Evolutionary conservation across 2,329 filamentous ascomycete genomes (phyloP).

Genomic region (Elsinoe batatas): DNA sequence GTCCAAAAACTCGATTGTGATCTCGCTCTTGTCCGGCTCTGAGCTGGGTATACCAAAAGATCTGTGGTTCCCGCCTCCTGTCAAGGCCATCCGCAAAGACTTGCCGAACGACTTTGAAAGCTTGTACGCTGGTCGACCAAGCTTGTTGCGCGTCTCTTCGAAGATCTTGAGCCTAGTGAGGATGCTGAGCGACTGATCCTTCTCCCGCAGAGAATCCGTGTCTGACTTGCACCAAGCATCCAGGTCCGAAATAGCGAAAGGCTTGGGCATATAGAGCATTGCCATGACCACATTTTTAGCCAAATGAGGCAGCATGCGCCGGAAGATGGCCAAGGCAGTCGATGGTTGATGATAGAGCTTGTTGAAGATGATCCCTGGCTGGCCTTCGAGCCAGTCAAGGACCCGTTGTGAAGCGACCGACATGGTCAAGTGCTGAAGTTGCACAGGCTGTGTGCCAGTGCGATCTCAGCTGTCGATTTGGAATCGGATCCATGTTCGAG

Average conservation of each 20-base stretch:
- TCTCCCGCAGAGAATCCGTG: constrained; percentile 19
- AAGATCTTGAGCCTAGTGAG: constrained; percentile 79
- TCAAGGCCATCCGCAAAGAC: constrained; percentile 77
- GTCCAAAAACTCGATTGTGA: constrained; percentile 67
- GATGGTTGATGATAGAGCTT: constrained; percentile 94
- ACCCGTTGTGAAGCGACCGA: constrained; percentile 48
- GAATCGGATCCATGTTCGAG: neutral
- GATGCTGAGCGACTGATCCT: constrained; percentile 69
- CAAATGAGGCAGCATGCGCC: constrained; percentile 89
- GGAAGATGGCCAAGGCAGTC: constrained; percentile 87
- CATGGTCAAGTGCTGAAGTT: constrained; percentile 29
- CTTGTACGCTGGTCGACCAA: constrained; percentile 58
- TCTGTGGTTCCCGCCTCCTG: constrained; percentile 72
- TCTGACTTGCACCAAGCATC: constrained; percentile 75
- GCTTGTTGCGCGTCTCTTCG: constrained; percentile 46
- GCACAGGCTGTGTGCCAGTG: constrained; percentile 10
- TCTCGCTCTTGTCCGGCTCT: constrained; percentile 50
- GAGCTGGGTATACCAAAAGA: constrained; percentile 83
- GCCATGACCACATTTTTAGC: constrained; percentile 96
- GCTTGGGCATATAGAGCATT: constrained; percentile 78
- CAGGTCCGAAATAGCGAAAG: constrained; percentile 68
- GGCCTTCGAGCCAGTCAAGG: constrained; percentile 86
- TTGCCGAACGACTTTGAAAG: constrained; percentile 73
- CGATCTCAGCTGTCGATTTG: constrained; percentile 4
- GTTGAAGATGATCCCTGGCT: constrained; percentile 79